Evolutionary conservation across 2,329 filamentous ascomycete genomes (phyloP).

Genomic region (Gyromitra esculenta): DNA sequence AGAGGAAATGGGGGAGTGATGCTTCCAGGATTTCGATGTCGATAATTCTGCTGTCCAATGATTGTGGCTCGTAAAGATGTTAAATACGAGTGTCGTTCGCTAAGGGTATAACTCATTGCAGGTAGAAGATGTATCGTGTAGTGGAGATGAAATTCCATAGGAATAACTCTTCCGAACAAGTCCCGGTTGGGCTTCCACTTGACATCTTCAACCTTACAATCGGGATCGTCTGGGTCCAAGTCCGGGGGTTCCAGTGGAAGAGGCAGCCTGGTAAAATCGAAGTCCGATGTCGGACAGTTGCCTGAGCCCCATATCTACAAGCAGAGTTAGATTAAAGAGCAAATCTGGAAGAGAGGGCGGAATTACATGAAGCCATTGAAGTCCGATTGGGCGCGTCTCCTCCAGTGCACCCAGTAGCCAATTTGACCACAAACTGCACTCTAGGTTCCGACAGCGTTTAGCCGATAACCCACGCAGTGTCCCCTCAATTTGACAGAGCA

Average conservation of each 20-base stretch:
- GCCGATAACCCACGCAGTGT: slow-evolving; percentile 48
- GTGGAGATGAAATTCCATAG: slow-evolving; percentile 25
- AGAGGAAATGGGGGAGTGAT: slow-evolving; percentile 22
- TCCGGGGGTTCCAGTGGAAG: slow-evolving; percentile 26
- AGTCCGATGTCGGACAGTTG: slow-evolving; percentile 37
- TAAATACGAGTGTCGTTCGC: slow-evolving; percentile 3
- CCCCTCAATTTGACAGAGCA: slow-evolving; percentile 24
- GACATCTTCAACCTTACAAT: neutral
- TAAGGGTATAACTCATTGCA: slow-evolving; percentile 6
- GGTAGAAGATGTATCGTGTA: slow-evolving; percentile 42
- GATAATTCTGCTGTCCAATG: neutral
- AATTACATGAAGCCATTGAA: slow-evolving; percentile 50
- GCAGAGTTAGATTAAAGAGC: neutral
- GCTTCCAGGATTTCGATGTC: neutral
- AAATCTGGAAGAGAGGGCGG: neutral
- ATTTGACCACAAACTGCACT: slow-evolving; percentile 46
- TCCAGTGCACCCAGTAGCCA: slow-evolving; percentile 45
- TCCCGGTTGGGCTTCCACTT: slow-evolving; percentile 27
- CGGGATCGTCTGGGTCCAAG: slow-evolving; percentile 12
- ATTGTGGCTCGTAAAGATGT: slow-evolving; percentile 5
- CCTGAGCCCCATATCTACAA: slow-evolving; percentile 51
- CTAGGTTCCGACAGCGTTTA: slow-evolving; percentile 45
- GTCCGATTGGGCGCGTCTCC: slow-evolving; percentile 14
- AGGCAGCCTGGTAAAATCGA: slow-evolving; percentile 20
- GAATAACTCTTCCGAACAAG: slow-evolving; percentile 43